phyloP scores from a whole-genome alignment of 1,284 basidiomycete species.

The Microbotryum silenes-acaulis region DNA sequence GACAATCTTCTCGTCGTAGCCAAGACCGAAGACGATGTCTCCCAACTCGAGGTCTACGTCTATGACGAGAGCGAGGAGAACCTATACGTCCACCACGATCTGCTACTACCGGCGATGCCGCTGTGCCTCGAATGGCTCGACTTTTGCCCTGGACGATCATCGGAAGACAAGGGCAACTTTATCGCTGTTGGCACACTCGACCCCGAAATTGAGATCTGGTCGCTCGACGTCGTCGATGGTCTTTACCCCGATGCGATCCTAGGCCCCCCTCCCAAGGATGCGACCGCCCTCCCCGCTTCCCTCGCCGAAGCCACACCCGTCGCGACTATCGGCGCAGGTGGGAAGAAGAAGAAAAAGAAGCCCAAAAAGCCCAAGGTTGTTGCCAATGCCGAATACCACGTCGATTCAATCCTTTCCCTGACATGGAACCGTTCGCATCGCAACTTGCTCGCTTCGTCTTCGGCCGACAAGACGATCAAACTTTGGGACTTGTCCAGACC shows the following conservation, averaged over 20 bases:
- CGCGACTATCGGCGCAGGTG: constrained; percentile 7
- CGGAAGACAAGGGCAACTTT: constrained; percentile 60
- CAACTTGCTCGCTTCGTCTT: constrained; percentile 83
- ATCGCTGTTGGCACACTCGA: constrained; percentile 96
- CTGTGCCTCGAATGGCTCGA: constrained; percentile 99
- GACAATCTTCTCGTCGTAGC: constrained; percentile 90
- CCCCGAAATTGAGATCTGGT: constrained; percentile 98
- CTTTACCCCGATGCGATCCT: constrained; percentile 90
- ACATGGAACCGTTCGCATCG: constrained; percentile 87
- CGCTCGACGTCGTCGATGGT: constrained; percentile 83
- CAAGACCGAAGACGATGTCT: constrained; percentile 95
- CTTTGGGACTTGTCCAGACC: constrained; percentile 83
- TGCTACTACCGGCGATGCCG: constrained; percentile 95
- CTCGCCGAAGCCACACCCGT: constrained; percentile 37
- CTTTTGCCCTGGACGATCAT: constrained; percentile 58
- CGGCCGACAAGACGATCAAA: constrained; percentile 92
- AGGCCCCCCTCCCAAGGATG: constrained; percentile 61
- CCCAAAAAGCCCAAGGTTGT: constrained; percentile 55
- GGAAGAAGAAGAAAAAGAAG: constrained; percentile 78
- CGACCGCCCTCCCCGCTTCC: constrained; percentile 64
- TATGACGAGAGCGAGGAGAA: constrained; percentile 84
- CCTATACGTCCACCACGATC: constrained; percentile 93
- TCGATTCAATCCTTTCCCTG: constrained; percentile 83
- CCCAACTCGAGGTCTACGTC: constrained; percentile 89
- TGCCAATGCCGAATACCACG: constrained; percentile 67